A percentile compares a stretch with the other conserved stretches of the same genome.
Evolutionary conservation across 2,329 filamentous ascomycete genomes (phyloP).

Genomic region (Aureobasidium mangrovei): DNA sequence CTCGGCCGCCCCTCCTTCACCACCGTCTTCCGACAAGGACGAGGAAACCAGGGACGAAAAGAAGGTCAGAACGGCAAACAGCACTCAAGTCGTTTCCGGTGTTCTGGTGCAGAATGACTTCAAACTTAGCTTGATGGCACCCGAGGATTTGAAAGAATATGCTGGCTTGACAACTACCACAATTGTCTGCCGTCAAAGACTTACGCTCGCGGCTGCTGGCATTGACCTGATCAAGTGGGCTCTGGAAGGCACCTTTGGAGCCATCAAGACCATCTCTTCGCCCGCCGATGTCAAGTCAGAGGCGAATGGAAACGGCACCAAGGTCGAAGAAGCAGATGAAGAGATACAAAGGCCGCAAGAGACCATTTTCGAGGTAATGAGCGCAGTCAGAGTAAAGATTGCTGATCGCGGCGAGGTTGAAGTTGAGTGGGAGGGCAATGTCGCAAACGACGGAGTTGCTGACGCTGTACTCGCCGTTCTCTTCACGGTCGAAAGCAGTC

Average conservation of each 20-base stretch:
- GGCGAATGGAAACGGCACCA: slow-evolving; percentile 31
- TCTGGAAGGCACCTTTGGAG: slow-evolving; percentile 86
- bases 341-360: slow-evolving; percentile 33
- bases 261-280: slow-evolving; percentile 44
- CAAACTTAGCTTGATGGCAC: slow-evolving; percentile 92
- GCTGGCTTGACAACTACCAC: slow-evolving; percentile 94
- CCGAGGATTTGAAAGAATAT: slow-evolving; percentile 90
- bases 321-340: slow-evolving; percentile 23
- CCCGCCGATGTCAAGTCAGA: slow-evolving; percentile 26
- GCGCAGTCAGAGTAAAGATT: slow-evolving; percentile 63
- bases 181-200: slow-evolving; percentile 82
- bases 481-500: slow-evolving; percentile 84
- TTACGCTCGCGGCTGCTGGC: slow-evolving; percentile 79
- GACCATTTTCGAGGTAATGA: slow-evolving; percentile 66
- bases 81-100: slow-evolving; percentile 67
- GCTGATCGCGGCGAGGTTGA: slow-evolving; percentile 62
- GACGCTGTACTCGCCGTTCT: slow-evolving; percentile 92
- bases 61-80: slow-evolving; percentile 29
- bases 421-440: slow-evolving; percentile 95
- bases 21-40: slow-evolving; percentile 38
- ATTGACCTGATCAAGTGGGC: slow-evolving; percentile 90
- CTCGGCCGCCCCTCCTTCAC: slow-evolving; percentile 36
- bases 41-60: slow-evolving; percentile 20
- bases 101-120: slow-evolving; percentile 97
- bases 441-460: slow-evolving; percentile 96